phyloP scores from a whole-genome alignment of 345 rosid genomes.

The Aurinia saxatilis region DNA sequence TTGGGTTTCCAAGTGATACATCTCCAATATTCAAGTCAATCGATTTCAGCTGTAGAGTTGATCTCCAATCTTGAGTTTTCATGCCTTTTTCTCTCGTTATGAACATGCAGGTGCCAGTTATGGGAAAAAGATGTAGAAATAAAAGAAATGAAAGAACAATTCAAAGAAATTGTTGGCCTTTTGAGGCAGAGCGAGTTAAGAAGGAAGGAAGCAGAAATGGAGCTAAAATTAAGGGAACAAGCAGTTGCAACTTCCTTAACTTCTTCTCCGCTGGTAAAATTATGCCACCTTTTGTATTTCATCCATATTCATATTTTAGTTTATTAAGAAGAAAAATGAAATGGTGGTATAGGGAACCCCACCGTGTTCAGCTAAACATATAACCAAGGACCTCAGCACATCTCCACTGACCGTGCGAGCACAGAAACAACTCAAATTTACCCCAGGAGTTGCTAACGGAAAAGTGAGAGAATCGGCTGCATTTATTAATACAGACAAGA shows the following conservation, averaged over 20 bases:
- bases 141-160: constrained; percentile 88
- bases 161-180: constrained; percentile 77
- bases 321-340: not conserved
- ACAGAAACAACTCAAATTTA: constrained; percentile 86
- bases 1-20: not conserved
- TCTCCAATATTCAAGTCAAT: too few relatives aligned
- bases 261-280: constrained; percentile 52
- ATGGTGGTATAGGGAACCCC: constrained; percentile 45
- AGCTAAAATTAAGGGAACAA: constrained; percentile 74
- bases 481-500: constrained; percentile 57
- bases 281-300: not conserved
- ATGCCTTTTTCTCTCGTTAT: not conserved
- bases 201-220: constrained; percentile 80
- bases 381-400: constrained; percentile 49
- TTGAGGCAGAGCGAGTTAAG: constrained; percentile 67
- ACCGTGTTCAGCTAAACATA: constrained; percentile 54
- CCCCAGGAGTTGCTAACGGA: constrained; percentile 80
- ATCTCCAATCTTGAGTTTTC: not conserved
- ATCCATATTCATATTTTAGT: not conserved
- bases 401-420: constrained; percentile 77
- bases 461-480: constrained; percentile 51
- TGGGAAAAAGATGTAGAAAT: constrained; percentile 95
- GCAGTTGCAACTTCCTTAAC: constrained; percentile 58
- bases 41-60: not conserved
- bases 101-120: constrained; percentile 58